These are phyloP conservation scores for Silene latifolia DNA, from an alignment of 148 eudicot species.

Conservation along the genomic window DNA sequence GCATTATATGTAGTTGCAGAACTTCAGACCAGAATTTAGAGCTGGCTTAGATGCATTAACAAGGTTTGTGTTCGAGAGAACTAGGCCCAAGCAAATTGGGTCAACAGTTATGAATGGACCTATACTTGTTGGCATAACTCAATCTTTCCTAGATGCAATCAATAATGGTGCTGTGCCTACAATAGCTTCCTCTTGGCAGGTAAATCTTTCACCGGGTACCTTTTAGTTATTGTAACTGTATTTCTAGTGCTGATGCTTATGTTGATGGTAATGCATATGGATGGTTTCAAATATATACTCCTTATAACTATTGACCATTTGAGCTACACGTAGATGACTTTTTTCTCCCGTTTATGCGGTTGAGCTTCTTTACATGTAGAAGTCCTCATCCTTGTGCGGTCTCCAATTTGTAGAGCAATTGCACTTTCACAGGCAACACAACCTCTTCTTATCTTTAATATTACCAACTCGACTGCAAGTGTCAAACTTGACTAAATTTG, in stretches of 20 bases:
- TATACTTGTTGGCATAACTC: slow-evolving; percentile 81
- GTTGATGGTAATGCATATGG: slow-evolving; percentile 1
- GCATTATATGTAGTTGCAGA: slow-evolving; percentile 50
- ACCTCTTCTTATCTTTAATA: background rate
- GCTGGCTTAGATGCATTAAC: slow-evolving; percentile 88
- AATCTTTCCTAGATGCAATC: slow-evolving; percentile 88
- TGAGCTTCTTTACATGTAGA: background rate
- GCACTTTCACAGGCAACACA: background rate
- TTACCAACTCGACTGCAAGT: background rate
- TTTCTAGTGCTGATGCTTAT: slow-evolving; percentile 14
- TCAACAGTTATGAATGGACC: slow-evolving; percentile 91
- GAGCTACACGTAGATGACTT: background rate
- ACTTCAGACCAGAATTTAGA: slow-evolving; percentile 85
- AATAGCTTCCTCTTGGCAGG: slow-evolving; percentile 99
- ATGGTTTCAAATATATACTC: background rate
- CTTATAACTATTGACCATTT: slow-evolving; percentile 1
- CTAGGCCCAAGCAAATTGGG: slow-evolving; percentile 92
- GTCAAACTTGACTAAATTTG: background rate
- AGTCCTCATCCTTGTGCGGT: background rate
- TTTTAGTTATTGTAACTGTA: background rate
- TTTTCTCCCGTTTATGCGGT: background rate
- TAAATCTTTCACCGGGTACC: slow-evolving; percentile 16
- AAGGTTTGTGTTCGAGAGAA: slow-evolving; percentile 86
- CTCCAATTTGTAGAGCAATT: background rate
- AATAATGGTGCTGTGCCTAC: slow-evolving; percentile 97